Evolutionary conservation across 192 early-diverging fungal species (phyloP).

Genomic region (Linderina pennispora): DNA sequence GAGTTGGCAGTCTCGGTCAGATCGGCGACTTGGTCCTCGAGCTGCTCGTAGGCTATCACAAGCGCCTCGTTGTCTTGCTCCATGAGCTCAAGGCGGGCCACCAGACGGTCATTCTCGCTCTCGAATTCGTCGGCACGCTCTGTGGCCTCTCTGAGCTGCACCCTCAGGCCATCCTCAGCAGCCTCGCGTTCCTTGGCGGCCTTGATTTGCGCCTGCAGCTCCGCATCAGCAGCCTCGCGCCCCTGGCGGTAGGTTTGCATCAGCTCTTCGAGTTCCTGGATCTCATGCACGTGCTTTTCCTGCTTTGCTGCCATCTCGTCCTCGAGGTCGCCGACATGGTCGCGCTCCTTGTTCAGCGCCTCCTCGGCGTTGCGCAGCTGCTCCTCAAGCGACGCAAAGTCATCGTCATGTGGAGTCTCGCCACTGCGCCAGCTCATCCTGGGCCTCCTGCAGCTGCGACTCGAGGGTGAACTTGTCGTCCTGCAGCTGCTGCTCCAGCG

Average conservation of each 20-base stretch:
- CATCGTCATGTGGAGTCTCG: conserved; percentile 1
- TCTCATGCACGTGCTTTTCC: not conserved
- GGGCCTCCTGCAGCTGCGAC: conserved; percentile 11
- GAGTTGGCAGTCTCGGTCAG: no score
- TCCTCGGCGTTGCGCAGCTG: not conserved
- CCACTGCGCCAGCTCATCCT: conserved; percentile 1
- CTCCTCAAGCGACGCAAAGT: conserved; percentile 6
- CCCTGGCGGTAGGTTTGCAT: conserved; percentile 7
- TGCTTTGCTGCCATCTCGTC: conserved; percentile 10
- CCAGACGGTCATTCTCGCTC: conserved; percentile 14
- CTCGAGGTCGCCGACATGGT: conserved; percentile 1
- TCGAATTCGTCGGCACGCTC: no score
- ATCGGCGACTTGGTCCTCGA: conserved; percentile 11
- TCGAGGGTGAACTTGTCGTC: conserved; percentile 16
- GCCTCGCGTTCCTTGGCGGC: conserved; percentile 5
- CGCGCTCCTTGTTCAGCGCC: conserved; percentile 4
- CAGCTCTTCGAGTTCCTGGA: conserved; percentile 5
- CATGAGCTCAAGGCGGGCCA: conserved; percentile 7
- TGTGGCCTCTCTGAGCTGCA: no score
- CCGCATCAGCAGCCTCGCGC: not conserved
- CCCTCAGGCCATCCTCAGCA: not conserved
- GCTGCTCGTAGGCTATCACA: conserved; percentile 5
- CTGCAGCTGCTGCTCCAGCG: conserved; percentile 17
- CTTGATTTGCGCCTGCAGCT: conserved; percentile 8
- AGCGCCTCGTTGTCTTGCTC: conserved; percentile 6